These are phyloP conservation scores for Sphaceloma murrayae DNA, from an alignment of 2,329 filamentous ascomycete species.

Conservation along the genomic window DNA sequence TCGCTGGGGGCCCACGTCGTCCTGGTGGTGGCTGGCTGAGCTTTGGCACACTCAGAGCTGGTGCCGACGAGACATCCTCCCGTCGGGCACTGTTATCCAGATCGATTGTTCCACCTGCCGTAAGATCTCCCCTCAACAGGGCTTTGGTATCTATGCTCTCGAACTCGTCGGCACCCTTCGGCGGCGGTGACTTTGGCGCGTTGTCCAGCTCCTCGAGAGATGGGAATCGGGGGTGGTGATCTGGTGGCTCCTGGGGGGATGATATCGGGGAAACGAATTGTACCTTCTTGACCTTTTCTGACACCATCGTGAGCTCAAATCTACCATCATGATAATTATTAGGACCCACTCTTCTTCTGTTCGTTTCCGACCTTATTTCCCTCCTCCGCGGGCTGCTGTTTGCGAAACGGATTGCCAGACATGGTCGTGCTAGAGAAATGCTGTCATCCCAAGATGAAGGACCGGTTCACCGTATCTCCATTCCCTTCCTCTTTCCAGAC, in stretches of 20 bases:
- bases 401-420: constrained; percentile 17
- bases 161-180: constrained; percentile 7
- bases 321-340: neutral
- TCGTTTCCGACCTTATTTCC: neutral
- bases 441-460: constrained; percentile 5
- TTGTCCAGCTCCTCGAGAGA: constrained; percentile 16
- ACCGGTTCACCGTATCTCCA: too few species aligned
- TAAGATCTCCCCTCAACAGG: constrained; percentile 11
- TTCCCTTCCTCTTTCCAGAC: too few species aligned
- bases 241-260: constrained; percentile 14
- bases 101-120: constrained; percentile 14
- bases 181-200: constrained; percentile 13
- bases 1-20: constrained; percentile 23
- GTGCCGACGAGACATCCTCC: constrained; percentile 7
- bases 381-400: constrained; percentile 7
- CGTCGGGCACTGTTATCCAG: constrained; percentile 3
- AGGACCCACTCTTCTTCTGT: constrained; percentile 7
- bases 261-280: constrained; percentile 16
- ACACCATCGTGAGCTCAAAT: neutral
- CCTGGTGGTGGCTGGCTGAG: constrained; percentile 7
- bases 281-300: constrained; percentile 15
- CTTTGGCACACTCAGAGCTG: neutral
- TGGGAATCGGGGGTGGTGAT: constrained; percentile 13
- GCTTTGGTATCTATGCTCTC: constrained; percentile 12
- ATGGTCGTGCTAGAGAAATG: constrained; percentile 8